Base-by-base conservation (phyloP, 2,329 filamentous ascomycete genomes). In the Sclerotinia nivalis region DNA sequence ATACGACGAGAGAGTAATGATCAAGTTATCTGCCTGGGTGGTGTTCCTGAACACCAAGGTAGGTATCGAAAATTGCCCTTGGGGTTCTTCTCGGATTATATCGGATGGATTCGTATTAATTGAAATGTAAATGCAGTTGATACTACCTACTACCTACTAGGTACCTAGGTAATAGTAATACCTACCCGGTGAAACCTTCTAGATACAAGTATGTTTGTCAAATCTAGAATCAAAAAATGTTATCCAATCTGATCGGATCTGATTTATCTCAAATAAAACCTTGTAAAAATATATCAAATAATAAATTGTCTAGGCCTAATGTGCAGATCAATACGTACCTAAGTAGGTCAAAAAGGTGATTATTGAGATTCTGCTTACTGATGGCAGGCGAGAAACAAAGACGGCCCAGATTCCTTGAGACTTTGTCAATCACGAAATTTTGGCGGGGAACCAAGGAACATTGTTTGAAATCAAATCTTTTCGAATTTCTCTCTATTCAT, bases 381-480 rank as follows among this genome's bases (percentile, higher is more conserved):
- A 66, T 54, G 18, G 9, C 54, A 28, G 52, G 65, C 22, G 20
- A 54, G 40, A 58, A 22, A 56, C 28, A 43, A 66, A 56, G n/a
- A 34, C 15, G 56, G 45, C 61, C 72, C 70, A 71, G 72, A 72
- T 68, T 72, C 47, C 56, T 71, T 34, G 4, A 50, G 73, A 45
- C 45, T 72, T 73, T 71, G 72, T 47, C 72, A 73, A 74, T 64
- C 31, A 60, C 69, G 64, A 66, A 61, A 58, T 71, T 70, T 72
- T 71, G 72, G 72, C 68, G 72, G 72, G 72, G 72, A 64, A 64
- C 68, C 13, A 43, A 47, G 28, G 37, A 34, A 61, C 62, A 55
- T 22, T n/a, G 56, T 75, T 75, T 73, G 73, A 75, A 75, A 75
- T 75, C 73, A 74, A 72, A 49, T 31, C 20, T 13, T 61, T 54